phyloP scores from a whole-genome alignment of 1,284 basidiomycete species.

The Xerocomus minutiporus region DNA sequence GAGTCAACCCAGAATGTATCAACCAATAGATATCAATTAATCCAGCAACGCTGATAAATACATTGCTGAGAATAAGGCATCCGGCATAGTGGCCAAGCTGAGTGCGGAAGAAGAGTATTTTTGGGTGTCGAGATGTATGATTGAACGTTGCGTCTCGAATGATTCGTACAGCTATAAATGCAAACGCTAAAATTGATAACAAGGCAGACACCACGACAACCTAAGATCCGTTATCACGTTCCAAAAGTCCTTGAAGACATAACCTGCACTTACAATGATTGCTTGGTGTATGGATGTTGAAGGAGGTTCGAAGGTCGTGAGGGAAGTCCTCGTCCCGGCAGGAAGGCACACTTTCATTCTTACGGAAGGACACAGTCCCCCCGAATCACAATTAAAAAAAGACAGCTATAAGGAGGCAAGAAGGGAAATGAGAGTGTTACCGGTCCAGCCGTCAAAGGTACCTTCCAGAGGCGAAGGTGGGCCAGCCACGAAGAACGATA shows the following conservation, averaged over 20 bases:
- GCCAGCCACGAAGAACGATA: slow-evolving; percentile 41
- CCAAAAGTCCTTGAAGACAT: background rate
- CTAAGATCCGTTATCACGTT: slow-evolving; percentile 9
- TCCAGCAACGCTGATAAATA: slow-evolving; percentile 49
- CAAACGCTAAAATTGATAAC: slow-evolving; percentile 22
- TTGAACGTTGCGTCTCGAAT: slow-evolving; percentile 25
- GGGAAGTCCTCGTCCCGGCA: background rate
- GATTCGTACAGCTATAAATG: slow-evolving; percentile 17
- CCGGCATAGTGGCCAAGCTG: slow-evolving; percentile 64
- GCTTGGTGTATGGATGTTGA: slow-evolving; percentile 12
- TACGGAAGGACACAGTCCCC: background rate
- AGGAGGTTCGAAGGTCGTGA: slow-evolving; percentile 8
- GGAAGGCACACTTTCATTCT: slow-evolving; percentile 2
- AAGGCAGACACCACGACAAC: slow-evolving; percentile 18
- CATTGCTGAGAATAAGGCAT: slow-evolving; percentile 57
- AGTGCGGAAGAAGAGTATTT: slow-evolving; percentile 63
- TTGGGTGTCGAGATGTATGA: slow-evolving; percentile 29
- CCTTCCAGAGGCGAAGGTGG: slow-evolving; percentile 38
- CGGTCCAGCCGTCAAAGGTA: slow-evolving; percentile 31
- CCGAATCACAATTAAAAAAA: background rate
- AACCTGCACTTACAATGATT: slow-evolving; percentile 18
- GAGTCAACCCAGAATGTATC: slow-evolving; percentile 36
- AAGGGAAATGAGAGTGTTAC: slow-evolving; percentile 11
- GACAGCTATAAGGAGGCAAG: slow-evolving; percentile 3
- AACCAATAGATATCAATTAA: slow-evolving; percentile 40